Evolutionary conservation across 83 land plant genomes (phyloP), one percentile per base, ranked within the genome.

Genomic region (Picea engelmannii): DNA sequence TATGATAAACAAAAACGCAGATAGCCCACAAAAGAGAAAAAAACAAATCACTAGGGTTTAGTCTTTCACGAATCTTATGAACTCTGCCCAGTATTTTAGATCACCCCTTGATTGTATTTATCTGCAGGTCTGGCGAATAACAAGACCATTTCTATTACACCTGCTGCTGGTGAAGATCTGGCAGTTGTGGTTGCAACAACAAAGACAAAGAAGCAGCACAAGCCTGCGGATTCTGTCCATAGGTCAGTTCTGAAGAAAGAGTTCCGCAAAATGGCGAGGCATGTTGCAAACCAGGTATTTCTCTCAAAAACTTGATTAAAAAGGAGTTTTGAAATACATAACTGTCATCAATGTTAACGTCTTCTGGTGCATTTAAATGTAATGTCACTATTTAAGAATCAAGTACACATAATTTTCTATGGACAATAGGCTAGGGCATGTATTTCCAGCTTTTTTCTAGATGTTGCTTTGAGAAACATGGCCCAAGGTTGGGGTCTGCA

Each of bases 41-140:
- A 12, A 11, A 2, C 13, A 52, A 12, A 11, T 55, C 58, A 55
- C 58, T 13, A 3, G 58, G 58, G 58, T 55, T 55, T 12, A 12
- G 15, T 55, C 12, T 13, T 55, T 55, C 3, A 49, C 3, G 58
- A 12, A 11, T 55, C 3, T 55, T 55, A 55, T 55, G 58, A 12
- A 55, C 15, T 55, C 3, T 55, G 15, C 58, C 15, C 15, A 55
- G 58, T 55, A 55, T 55, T 69, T 17, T 69, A 5, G 40, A 31
- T 69, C 40, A 44, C 58, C 12, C 44, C 9, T 8, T 68, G 74
- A 69, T 38, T 2, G 69, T 62, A 21, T 5, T 67, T 62, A 25
- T 49, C 66, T 24, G n/a, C 79, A 96, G 98, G 99, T 7, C 84
- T 96, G 82, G 98, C 98, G 24, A 96, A 95, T 94, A 88, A 90